phyloP scores from a whole-genome alignment of 805 yeast genomes.

The Candida ipomoeae region DNA sequence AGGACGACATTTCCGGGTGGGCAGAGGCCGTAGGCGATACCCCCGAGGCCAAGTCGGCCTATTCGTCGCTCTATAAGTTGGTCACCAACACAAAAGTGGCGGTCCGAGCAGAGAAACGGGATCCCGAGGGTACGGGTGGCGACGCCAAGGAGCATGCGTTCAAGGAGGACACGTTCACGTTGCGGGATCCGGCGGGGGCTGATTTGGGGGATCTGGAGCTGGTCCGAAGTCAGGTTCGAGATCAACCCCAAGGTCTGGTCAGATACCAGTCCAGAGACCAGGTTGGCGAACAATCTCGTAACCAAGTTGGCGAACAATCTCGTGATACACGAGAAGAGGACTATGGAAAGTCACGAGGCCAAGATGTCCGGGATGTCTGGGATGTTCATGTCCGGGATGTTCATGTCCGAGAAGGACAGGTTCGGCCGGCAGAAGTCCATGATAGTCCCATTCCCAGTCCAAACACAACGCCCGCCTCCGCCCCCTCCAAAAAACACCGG shows the following conservation, averaged over 20 bases:
- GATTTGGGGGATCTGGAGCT: too few species aligned
- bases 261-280: too few species aligned
- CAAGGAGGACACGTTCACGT: background rate
- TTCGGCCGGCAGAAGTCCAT: background rate
- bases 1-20: slow-evolving; percentile 45
- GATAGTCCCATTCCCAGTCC: background rate
- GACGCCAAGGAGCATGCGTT: background rate
- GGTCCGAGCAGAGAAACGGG: background rate
- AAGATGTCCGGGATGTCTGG: too few species aligned
- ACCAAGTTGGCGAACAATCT: background rate
- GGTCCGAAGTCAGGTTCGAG: too few species aligned
- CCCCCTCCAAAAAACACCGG: slow-evolving; percentile 46
- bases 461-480: background rate
- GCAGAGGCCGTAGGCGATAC: slow-evolving; percentile 41
- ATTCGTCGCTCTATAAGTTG: slow-evolving; percentile 55
- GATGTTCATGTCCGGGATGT: too few species aligned
- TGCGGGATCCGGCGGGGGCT: background rate
- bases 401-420: background rate
- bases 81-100: slow-evolving; percentile 32
- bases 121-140: background rate
- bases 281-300: too few species aligned
- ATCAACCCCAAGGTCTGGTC: too few species aligned
- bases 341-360: too few species aligned
- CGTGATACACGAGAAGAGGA: too few species aligned
- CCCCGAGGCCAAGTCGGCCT: slow-evolving; percentile 49